A percentile compares a stretch with the other conserved stretches of the same genome.
These are phyloP conservation scores for Ananas comosus DNA, from an alignment of 176 grass and related monocot genomes.

Conservation along the genomic window DNA sequence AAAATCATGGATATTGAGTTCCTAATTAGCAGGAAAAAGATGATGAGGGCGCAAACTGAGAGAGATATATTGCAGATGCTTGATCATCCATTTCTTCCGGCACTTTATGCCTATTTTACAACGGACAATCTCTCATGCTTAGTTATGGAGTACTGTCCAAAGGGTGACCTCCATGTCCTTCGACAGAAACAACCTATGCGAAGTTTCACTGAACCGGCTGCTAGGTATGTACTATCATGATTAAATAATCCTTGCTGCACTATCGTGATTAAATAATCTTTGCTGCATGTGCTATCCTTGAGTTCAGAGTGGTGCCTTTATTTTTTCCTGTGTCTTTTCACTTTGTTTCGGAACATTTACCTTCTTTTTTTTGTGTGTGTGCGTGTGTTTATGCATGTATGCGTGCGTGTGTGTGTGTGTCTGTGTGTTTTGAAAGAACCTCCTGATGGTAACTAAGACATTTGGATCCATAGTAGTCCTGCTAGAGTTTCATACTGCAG, in stretches of 20 bases:
- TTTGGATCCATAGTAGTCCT: no score
- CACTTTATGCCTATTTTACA: slow-evolving; percentile 88
- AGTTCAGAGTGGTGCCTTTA: no score
- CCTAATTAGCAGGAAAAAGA: slow-evolving; percentile 79
- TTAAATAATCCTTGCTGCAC: background rate
- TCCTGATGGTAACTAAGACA: no score
- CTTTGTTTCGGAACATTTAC: no score
- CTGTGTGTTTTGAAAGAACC: no score
- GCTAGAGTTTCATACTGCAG: no score
- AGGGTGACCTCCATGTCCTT: slow-evolving; percentile 91
- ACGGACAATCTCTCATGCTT: slow-evolving; percentile 94
- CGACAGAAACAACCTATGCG: slow-evolving; percentile 77
- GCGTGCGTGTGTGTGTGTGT: no score
- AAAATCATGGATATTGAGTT: slow-evolving; percentile 99
- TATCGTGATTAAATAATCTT: no score
- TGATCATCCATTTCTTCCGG: slow-evolving; percentile 93
- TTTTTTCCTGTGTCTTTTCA: no score
- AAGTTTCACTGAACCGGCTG: slow-evolving; percentile 72
- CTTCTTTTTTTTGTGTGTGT: no score
- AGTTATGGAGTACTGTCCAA: slow-evolving; percentile 96
- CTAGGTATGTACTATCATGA: slow-evolving; percentile 44
- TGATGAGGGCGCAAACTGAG: slow-evolving; percentile 89
- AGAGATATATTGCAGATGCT: slow-evolving; percentile 95
- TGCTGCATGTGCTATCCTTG: no score
- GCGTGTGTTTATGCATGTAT: no score